Conservation (phyloP, 2,329 filamentous ascomycete species). For the Calonectria leucothoes region DNA sequence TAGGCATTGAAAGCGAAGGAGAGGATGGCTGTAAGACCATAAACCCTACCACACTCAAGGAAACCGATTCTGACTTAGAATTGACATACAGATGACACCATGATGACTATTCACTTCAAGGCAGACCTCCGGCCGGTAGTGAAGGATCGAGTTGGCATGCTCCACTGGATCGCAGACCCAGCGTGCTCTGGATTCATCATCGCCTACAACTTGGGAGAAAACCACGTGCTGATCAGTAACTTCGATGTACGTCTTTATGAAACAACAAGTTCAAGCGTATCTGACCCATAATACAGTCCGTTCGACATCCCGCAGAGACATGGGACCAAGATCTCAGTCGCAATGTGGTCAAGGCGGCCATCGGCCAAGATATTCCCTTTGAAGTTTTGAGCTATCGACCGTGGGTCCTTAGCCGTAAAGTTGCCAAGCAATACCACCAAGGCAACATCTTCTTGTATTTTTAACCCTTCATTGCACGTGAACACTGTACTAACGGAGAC, state of each 20-base stretch:
- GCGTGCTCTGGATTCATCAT: constrained; percentile 57
- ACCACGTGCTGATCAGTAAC: constrained; percentile 57
- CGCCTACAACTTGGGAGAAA: constrained; percentile 53
- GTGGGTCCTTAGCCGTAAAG: constrained; percentile 49
- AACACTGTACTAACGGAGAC: background rate
- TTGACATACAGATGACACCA: constrained; percentile 49
- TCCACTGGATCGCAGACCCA: constrained; percentile 58
- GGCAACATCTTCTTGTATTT: constrained; percentile 32
- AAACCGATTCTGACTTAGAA: background rate
- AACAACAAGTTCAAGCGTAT: background rate
- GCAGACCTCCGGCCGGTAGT: constrained; percentile 53
- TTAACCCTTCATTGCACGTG: too few relatives aligned
- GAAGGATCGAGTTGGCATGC: constrained; percentile 52
- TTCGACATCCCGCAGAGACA: constrained; percentile 6
- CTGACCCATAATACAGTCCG: background rate
- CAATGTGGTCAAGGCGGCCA: constrained; percentile 30
- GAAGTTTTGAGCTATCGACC: constrained; percentile 54
- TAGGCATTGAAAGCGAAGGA: constrained; percentile 53
- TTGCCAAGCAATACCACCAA: constrained; percentile 50
- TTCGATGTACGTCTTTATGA: constrained; percentile 45
- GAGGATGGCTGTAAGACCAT: constrained; percentile 52
- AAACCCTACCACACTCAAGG: background rate
- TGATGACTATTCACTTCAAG: constrained; percentile 60
- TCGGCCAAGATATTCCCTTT: constrained; percentile 47
- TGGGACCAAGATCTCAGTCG: constrained; percentile 14